phyloP scores from a whole-genome alignment of 176 grass and related monocot species.

The Zea mays region DNA sequence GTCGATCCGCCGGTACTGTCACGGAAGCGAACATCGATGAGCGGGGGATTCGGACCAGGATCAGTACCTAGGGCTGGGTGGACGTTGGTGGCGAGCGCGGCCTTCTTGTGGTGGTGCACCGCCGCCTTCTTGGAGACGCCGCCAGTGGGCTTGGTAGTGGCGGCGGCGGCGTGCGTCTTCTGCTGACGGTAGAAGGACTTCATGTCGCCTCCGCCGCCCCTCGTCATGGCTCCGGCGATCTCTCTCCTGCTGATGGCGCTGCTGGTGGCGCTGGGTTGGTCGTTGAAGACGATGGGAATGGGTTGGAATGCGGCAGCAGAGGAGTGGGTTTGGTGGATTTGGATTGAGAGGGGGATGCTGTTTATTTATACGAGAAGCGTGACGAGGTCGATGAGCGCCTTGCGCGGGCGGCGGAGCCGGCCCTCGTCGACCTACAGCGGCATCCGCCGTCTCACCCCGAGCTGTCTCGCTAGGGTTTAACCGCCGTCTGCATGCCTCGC shows the following conservation, averaged over 20 bases:
- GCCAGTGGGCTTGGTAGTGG: slow-evolving; percentile 37
- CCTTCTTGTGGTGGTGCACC: slow-evolving; percentile 11
- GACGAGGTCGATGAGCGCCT: too few species aligned
- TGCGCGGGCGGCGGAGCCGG: too few species aligned
- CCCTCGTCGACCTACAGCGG: too few species aligned
- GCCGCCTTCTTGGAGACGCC: slow-evolving; percentile 45
- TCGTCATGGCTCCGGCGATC: slow-evolving; percentile 34
- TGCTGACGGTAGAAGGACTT: slow-evolving; percentile 69
- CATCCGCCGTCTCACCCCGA: too few species aligned
- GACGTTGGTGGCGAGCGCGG: background rate
- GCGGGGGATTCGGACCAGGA: background rate
- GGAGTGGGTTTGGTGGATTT: too few species aligned
- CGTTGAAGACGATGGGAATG: too few species aligned
- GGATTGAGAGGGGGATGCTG: too few species aligned
- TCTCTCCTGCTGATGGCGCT: background rate
- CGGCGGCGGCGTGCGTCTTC: slow-evolving; percentile 36
- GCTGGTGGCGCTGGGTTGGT: background rate
- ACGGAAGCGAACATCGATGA: background rate
- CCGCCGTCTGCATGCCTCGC: too few species aligned
- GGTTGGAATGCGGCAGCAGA: too few species aligned
- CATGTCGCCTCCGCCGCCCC: slow-evolving; percentile 38
- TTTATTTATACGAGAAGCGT: too few species aligned
- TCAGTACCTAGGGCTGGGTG: background rate
- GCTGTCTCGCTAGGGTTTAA: too few species aligned
- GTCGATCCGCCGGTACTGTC: background rate